A percentile compares a stretch with the other conserved stretches of the same genome.
phyloP scores from a whole-genome alignment of 768 basidiomycete species.

The Mycena galopus region DNA sequence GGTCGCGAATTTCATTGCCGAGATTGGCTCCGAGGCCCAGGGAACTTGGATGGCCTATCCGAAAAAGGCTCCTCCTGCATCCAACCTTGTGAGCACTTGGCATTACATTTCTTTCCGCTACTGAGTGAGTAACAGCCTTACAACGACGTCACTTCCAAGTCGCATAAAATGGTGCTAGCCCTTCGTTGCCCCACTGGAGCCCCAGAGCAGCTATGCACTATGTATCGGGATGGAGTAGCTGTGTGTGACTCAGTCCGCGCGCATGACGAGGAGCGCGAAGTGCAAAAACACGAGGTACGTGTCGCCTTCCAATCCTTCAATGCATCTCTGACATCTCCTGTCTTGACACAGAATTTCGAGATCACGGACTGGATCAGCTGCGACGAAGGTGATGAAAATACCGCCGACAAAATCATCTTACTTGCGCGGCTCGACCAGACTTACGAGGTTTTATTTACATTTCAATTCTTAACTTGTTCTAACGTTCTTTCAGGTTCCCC shows the following conservation, averaged over 20 bases:
- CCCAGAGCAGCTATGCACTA: background rate
- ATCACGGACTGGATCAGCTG: no score
- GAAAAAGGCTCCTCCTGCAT: background rate
- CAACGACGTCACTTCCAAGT: background rate
- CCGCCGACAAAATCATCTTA: no score
- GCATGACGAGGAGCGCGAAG: background rate
- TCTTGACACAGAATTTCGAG: no score
- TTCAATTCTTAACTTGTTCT: no score
- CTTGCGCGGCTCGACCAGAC: no score
- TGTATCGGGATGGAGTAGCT: background rate
- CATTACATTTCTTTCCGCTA: background rate
- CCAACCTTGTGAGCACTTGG: background rate
- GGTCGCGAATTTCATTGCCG: slow-evolving; percentile 11
- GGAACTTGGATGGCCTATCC: slow-evolving; percentile 18
- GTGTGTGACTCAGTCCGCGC: background rate
- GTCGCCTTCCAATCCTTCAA: no score
- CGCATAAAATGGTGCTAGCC: background rate
- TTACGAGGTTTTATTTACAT: no score
- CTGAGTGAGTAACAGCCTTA: background rate
- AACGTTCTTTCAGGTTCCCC: no score
- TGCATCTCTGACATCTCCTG: no score
- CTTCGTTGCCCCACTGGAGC: background rate
- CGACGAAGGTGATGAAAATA: no score
- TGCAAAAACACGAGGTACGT: background rate
- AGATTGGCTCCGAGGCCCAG: slow-evolving; percentile 19